These are phyloP conservation scores for Heterobasidion annosum DNA, from an alignment of 1,284 basidiomycete species.

Conservation along the genomic window DNA sequence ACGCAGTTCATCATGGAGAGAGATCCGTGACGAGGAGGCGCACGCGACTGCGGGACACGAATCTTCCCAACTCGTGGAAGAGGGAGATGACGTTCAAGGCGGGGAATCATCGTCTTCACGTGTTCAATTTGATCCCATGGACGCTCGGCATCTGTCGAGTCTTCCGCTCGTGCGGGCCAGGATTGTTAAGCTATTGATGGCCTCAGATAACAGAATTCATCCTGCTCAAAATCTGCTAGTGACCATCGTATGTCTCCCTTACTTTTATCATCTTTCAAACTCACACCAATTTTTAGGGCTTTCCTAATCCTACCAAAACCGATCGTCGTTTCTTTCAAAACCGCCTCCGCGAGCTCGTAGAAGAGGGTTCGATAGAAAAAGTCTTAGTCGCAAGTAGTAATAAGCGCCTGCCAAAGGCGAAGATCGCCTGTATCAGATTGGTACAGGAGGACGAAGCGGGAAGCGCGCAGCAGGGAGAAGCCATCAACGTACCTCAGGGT, in stretches of 20 bases:
- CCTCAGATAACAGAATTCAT: constrained; percentile 59
- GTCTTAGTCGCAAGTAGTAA: constrained; percentile 53
- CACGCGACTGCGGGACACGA: constrained; percentile 19
- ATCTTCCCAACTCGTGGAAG: constrained; percentile 16
- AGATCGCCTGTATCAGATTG: constrained; percentile 55
- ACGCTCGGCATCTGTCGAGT: constrained; percentile 67
- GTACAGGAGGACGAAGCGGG: constrained; percentile 28
- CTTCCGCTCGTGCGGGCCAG: constrained; percentile 58
- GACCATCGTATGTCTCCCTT: constrained; percentile 38
- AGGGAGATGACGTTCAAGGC: constrained; percentile 28
- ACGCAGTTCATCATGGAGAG: constrained; percentile 59
- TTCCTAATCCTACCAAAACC: constrained; percentile 57
- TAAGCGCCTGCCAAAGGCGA: constrained; percentile 30
- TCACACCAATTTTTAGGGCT: constrained; percentile 39
- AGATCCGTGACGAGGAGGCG: constrained; percentile 58
- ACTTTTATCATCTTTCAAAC: too few relatives aligned
- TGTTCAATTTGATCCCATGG: constrained; percentile 61
- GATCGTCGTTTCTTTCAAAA: constrained; percentile 72
- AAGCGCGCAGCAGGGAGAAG: constrained; percentile 22
- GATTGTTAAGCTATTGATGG: constrained; percentile 57
- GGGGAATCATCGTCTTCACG: constrained; percentile 17
- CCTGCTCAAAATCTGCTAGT: constrained; percentile 61
- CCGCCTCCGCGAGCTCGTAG: constrained; percentile 60
- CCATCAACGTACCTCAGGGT: constrained; percentile 3
- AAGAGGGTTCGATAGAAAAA: constrained; percentile 64